phyloP scores from a whole-genome alignment of 495 filamentous ascomycete genomes.

The Daldinia caldariorum region DNA sequence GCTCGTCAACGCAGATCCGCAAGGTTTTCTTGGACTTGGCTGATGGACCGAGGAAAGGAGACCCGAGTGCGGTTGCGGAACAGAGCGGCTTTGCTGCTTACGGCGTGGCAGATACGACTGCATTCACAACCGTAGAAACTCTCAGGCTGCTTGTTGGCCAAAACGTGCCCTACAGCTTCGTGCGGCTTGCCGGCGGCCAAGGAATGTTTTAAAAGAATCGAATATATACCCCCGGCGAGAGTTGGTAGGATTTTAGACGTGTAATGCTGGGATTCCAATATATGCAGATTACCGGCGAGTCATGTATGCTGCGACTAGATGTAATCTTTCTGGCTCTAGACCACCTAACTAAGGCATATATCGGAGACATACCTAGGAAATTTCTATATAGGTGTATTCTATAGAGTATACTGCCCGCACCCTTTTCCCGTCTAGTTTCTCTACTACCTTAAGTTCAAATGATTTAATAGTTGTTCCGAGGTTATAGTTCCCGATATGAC shows the following conservation, averaged over 20 bases:
- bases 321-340: conserved; percentile 17
- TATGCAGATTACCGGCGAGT: conserved; percentile 8
- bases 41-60: conserved; percentile 71
- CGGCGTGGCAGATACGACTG: conserved; percentile 78
- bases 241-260: conserved; percentile 12
- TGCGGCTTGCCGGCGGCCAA: conserved; percentile 76
- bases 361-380: not conserved
- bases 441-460: not conserved
- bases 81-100: conserved; percentile 80
- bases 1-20: conserved; percentile 62
- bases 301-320: conserved; percentile 28
- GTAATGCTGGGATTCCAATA: conserved; percentile 11
- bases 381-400: not conserved
- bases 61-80: conserved; percentile 73
- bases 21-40: conserved; percentile 86
- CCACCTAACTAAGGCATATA: conserved; percentile 16
- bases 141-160: conserved; percentile 79
- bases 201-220: conserved; percentile 65
- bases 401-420: not conserved
- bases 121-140: conserved; percentile 84
- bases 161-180: conserved; percentile 89
- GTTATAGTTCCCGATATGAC: not conserved
- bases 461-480: not conserved
- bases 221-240: conserved; percentile 37
- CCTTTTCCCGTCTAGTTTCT: not conserved